Base-by-base conservation (phyloP, 495 filamentous ascomycete species). In the Massariosphaeria phaeospora region DNA sequence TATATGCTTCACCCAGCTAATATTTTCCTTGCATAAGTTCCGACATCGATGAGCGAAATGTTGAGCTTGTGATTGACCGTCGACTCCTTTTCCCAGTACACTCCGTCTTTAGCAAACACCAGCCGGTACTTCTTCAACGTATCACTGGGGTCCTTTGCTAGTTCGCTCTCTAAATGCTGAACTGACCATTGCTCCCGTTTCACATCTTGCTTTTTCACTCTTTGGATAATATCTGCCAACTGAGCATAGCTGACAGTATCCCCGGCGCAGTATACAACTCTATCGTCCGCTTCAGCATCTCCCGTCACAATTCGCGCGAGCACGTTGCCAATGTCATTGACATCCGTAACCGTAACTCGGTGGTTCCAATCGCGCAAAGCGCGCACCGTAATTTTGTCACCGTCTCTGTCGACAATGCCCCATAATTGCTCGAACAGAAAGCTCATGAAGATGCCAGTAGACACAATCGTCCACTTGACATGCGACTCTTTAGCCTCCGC, bases 401-500 rank as follows among this genome's bases (percentile, higher is more conserved):
- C 25, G 11, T 56, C 49, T 1, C 61, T 30, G 55, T 70, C 67
- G 8, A 84, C 79, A 18, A 83, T 73, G 0, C 79, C 81, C 66
- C 81, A 85, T 8, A 42, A 72, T 1, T 66, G 64, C 63, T 76
- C 71, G 59, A 86, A 82, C 24, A 84, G 62, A 62, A 84, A 85
- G 48, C 74, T 80, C 55, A 76, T 81, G 57, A 85, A 85, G 66
- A 87, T 72, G 12, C 84, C 82, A 24, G 77, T 79, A 17, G 74
- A 79, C 10, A 84, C 72, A 38, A 85, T 76, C 8, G 69, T 64
- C 83, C 82, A 85, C 29, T 67, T 61, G 4, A 75, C 78, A 25
- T 54, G 44, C 0, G 43, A 47, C 30, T 61, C 17, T n/a, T 21
- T 43, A 13, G 45, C 40, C 62, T 83, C 77, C 6, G 59, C 59